These are phyloP conservation scores for Hsuehochloa calcarea DNA, from an alignment of 176 grass and related monocot genomes.

Conservation along the genomic window DNA sequence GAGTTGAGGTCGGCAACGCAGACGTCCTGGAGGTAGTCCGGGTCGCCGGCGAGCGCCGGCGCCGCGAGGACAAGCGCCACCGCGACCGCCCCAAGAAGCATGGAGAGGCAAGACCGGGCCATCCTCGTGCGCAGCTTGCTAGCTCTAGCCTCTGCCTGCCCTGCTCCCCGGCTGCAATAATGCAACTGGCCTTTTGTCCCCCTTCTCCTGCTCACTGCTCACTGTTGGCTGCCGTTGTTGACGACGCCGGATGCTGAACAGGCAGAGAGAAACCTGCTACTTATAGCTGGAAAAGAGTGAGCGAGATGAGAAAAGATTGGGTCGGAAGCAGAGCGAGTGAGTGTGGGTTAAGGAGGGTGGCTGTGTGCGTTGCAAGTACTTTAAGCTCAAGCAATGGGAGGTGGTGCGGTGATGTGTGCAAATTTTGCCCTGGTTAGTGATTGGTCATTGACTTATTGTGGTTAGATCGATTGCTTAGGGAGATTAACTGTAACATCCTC, in stretches of 20 bases:
- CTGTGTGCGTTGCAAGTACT: neutral
- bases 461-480: neutral
- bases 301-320: conserved; percentile 23
- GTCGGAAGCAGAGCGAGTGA: neutral
- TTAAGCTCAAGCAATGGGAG: conserved; percentile 40
- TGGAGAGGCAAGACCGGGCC: neutral
- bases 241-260: neutral
- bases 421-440: neutral
- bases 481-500: too few species aligned
- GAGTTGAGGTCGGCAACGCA: conserved; percentile 77
- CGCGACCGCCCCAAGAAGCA: conserved; percentile 6
- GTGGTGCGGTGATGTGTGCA: neutral
- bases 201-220: neutral
- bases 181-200: neutral
- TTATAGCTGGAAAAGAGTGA: neutral
- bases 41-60: conserved; percentile 50
- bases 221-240: neutral
- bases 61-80: conserved; percentile 10
- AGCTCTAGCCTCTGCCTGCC: neutral
- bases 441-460: neutral
- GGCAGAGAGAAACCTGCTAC: neutral
- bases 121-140: neutral
- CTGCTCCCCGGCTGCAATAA: neutral
- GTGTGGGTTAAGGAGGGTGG: neutral
- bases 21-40: conserved; percentile 85